Conservation (phyloP, 208 protist genomes). For the Acanthamoeba culbertsoni region DNA sequence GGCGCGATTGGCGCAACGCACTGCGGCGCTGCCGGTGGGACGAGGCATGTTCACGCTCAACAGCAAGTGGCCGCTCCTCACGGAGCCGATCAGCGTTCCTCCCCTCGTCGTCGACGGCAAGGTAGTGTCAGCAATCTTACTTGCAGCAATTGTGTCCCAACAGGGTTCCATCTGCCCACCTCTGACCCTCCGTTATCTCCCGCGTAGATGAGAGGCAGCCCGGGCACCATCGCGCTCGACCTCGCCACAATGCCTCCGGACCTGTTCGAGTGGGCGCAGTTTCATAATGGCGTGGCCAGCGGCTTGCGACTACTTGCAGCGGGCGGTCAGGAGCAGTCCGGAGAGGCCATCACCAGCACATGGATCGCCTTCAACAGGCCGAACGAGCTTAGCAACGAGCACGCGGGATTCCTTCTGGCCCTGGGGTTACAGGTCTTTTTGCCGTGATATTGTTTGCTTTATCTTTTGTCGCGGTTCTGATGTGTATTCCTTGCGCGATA, state of each 20-base stretch:
- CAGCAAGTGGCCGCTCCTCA: conserved; percentile 67
- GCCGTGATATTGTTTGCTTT: neutral
- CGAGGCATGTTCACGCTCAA: conserved; percentile 84
- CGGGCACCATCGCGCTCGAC: conserved; percentile 53
- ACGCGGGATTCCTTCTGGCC: conserved; percentile 85
- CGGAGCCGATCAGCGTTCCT: conserved; percentile 80
- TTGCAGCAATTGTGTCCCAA: neutral
- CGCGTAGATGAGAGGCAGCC: neutral
- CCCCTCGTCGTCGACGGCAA: conserved; percentile 74
- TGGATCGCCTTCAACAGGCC: conserved; percentile 87
- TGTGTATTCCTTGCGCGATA: neutral
- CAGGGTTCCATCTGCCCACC: neutral
- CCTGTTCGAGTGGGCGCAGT: conserved; percentile 81
- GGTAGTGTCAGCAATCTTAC: neutral
- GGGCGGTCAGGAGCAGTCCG: neutral
- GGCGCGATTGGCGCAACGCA: conserved; percentile 63
- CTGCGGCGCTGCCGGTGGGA: conserved; percentile 81
- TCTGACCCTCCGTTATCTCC: conserved; percentile 24
- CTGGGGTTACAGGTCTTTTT: conserved; percentile 78
- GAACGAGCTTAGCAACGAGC: conserved; percentile 53
- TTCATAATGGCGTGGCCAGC: conserved; percentile 86
- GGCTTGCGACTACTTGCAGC: conserved; percentile 73
- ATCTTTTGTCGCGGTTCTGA: neutral
- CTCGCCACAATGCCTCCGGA: neutral
- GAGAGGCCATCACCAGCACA: conserved; percentile 69